Evolutionary conservation across 129 eudicot genomes (phyloP).

Genomic region (Mikania micrantha): DNA sequence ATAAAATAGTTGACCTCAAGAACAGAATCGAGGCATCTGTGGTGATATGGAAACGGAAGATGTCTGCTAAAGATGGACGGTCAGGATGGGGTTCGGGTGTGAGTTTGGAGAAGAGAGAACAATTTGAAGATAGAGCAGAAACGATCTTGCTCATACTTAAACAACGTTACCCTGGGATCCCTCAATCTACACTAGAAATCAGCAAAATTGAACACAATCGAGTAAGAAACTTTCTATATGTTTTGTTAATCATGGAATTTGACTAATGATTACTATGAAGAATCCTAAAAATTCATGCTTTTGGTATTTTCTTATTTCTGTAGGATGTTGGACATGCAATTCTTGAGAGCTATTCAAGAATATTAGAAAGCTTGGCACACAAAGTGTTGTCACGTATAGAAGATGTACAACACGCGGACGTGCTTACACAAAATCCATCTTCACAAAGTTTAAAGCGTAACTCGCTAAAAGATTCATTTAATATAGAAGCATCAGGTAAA

Average conservation of each 20-base stretch:
- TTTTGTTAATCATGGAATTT: not conserved
- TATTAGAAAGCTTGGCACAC: conserved; percentile 78
- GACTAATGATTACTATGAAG: not conserved
- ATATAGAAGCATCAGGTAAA: conserved; percentile 21
- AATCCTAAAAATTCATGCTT: not conserved
- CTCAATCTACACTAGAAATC: conserved; percentile 74
- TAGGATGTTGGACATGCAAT: conserved; percentile 93
- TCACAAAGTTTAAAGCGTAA: conserved; percentile 28
- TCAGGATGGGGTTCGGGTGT: conserved; percentile 88
- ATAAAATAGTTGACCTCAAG: conserved; percentile 84
- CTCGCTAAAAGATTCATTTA: conserved; percentile 27
- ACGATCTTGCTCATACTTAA: conserved; percentile 67
- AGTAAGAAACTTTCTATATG: conserved; percentile 36
- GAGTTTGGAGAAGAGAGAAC: conserved; percentile 80
- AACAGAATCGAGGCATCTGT: conserved; percentile 93
- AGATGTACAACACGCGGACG: conserved; percentile 70
- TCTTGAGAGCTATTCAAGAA: conserved; percentile 93
- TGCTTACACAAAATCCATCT: conserved; percentile 41
- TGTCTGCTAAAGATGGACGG: conserved; percentile 75
- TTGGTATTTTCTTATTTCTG: conserved; percentile 9
- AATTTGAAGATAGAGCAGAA: conserved; percentile 85
- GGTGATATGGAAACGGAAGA: conserved; percentile 86
- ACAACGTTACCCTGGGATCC: conserved; percentile 73
- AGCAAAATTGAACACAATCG: conserved; percentile 81
- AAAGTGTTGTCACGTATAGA: conserved; percentile 81